A percentile compares a stretch with the other conserved stretches of the same genome.
These are phyloP conservation scores for Rhamnella rubrinervis DNA, from an alignment of 331 rosid species.

Conservation along the genomic window DNA sequence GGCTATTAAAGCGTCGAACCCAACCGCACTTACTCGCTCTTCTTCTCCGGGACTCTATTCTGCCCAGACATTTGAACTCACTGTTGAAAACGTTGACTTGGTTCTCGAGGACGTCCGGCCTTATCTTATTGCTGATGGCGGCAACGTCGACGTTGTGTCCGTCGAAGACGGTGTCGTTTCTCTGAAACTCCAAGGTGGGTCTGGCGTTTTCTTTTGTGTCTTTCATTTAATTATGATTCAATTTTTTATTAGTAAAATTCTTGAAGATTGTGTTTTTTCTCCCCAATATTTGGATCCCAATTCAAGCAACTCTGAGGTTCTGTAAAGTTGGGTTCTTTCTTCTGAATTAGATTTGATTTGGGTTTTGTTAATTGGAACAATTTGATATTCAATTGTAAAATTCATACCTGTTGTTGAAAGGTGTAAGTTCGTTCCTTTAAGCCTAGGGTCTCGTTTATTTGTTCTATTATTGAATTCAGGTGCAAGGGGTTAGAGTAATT, in stretches of 20 bases:
- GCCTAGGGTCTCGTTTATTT: too few species aligned
- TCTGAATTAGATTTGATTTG: not conserved
- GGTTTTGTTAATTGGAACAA: not conserved
- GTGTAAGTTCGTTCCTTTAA: too few species aligned
- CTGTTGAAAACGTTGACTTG: slow-evolving; percentile 65
- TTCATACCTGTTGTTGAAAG: not conserved
- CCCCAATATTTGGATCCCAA: too few species aligned
- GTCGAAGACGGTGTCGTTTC: slow-evolving; percentile 79
- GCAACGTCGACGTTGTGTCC: slow-evolving; percentile 90
- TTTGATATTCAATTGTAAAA: not conserved
- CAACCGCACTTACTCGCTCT: slow-evolving; percentile 38
- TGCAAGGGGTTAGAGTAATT: too few species aligned
- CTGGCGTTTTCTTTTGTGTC: not conserved
- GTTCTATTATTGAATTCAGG: too few species aligned
- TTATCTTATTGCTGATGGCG: slow-evolving; percentile 89
- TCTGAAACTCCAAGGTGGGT: slow-evolving; percentile 69
- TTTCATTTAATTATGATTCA: not conserved
- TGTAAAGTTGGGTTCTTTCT: not conserved
- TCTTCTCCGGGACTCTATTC: slow-evolving; percentile 81
- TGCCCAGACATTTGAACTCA: slow-evolving; percentile 69
- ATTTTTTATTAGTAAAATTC: not conserved
- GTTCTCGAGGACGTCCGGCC: slow-evolving; percentile 95
- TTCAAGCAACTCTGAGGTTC: not conserved
- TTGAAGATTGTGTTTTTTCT: not conserved
- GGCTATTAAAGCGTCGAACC: slow-evolving; percentile 38